Conservation (phyloP, 2,329 filamentous ascomycete species). For the Fusarium nelsonii region DNA sequence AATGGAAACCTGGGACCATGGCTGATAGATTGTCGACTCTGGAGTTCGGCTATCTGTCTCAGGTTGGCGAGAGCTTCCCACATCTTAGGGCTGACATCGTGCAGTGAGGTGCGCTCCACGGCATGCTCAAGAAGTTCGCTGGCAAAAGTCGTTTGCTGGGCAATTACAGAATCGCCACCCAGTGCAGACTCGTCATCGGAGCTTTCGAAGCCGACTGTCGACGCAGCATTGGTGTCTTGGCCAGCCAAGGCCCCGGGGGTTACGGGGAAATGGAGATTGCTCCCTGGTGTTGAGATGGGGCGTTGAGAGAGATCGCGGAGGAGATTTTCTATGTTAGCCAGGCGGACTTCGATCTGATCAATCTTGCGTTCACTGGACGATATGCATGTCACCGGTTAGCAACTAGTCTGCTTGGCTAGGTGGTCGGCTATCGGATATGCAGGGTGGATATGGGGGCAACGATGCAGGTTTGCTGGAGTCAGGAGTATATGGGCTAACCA, state of each 20-base stretch:
- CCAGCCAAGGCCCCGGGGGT: slow-evolving; percentile 44
- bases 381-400: slow-evolving; percentile 15
- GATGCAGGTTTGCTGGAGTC: background rate
- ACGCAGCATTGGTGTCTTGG: slow-evolving; percentile 44
- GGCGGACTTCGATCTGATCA: slow-evolving; percentile 60
- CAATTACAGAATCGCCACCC: slow-evolving; percentile 63
- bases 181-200: slow-evolving; percentile 58
- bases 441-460: background rate
- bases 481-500: slow-evolving; percentile 46
- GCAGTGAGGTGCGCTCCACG: slow-evolving; percentile 62
- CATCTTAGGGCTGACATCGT: slow-evolving; percentile 63
- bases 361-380: slow-evolving; percentile 64
- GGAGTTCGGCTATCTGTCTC: slow-evolving; percentile 65
- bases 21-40: slow-evolving; percentile 57
- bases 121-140: slow-evolving; percentile 66
- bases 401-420: background rate
- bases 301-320: slow-evolving; percentile 55
- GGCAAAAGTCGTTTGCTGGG: slow-evolving; percentile 66
- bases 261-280: slow-evolving; percentile 39
- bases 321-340: slow-evolving; percentile 60
- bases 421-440: background rate
- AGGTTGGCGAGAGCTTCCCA: slow-evolving; percentile 64
- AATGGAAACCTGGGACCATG: slow-evolving; percentile 61
- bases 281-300: slow-evolving; percentile 40
- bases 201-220: slow-evolving; percentile 54